A percentile compares a stretch with the other conserved stretches of the same genome.
These are phyloP conservation scores for Penicillium sp. DNA, from an alignment of 2,329 filamentous ascomycete genomes.

Conservation along the genomic window DNA sequence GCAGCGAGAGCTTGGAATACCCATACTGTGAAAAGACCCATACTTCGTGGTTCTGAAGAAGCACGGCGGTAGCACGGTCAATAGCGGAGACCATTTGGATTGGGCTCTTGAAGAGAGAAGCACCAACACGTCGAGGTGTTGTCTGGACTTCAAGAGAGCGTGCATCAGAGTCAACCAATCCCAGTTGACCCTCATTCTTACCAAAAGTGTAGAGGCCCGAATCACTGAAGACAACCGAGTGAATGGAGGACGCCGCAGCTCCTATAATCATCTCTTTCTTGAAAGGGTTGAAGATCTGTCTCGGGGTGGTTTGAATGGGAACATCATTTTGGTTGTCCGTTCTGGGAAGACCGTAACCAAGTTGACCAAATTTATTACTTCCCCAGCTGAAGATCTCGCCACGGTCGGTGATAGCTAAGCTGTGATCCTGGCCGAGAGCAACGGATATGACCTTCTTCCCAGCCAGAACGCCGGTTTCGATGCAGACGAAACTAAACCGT, in stretches of 20 bases:
- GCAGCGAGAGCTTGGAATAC: constrained; percentile 86
- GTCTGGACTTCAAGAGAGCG: constrained; percentile 82
- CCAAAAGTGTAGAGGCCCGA: constrained; percentile 88
- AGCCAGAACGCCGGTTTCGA: constrained; percentile 70
- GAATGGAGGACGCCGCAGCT: constrained; percentile 81
- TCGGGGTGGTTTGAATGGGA: constrained; percentile 74
- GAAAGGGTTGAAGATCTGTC: constrained; percentile 86
- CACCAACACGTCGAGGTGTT: constrained; percentile 81
- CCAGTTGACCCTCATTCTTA: constrained; percentile 90
- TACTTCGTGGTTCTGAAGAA: constrained; percentile 84
- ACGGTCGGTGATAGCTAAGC: constrained; percentile 75
- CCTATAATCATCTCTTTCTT: constrained; percentile 83
- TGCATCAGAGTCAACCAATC: constrained; percentile 91
- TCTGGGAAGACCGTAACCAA: constrained; percentile 77
- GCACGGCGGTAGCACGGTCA: constrained; percentile 80
- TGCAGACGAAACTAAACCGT: constrained; percentile 78
- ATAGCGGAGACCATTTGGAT: constrained; percentile 84
- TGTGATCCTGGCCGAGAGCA: constrained; percentile 87
- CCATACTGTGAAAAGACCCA: constrained; percentile 96
- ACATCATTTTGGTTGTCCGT: constrained; percentile 69
- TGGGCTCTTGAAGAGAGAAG: constrained; percentile 69
- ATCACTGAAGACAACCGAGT: constrained; percentile 84
- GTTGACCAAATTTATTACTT: constrained; percentile 77
- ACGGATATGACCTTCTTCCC: constrained; percentile 74
- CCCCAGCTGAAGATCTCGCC: constrained; percentile 97